Base-by-base conservation (phyloP, 2,329 filamentous ascomycete genomes). In the Biscogniauxia sp. region DNA sequence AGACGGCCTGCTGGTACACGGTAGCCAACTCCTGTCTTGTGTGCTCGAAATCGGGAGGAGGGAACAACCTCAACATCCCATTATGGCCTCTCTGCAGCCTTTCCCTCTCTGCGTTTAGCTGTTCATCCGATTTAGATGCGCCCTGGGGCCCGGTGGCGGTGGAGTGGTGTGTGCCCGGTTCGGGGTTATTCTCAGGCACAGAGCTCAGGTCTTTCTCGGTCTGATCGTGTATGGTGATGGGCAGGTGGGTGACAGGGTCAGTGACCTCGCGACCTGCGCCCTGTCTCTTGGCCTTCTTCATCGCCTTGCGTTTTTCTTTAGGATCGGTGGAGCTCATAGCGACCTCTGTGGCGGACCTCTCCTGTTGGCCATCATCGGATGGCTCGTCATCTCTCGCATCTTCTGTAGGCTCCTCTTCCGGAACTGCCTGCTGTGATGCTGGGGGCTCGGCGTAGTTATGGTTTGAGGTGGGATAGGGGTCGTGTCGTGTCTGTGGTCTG, bases 211-310 rank as follows among this genome's bases (percentile, higher is more conserved):
- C 86, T 49, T 85, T 82, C 26, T 82, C 79, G 0, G 88, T 90
- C 67, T 87, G 87, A 69, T 91, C 89, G 69, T 89, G 86, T 41
- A 91, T 88, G 41, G 76, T 78, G 54, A 91, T 81, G 1, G 88
- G 88, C 2, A 91, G 78, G 73, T 91, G 89, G 1, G 89, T 92
- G 49, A 91, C 82, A 0, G 88, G 88, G 68, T 92, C 89, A 1
- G 88, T 91, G 53, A 91, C 88, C 70, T 89, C 81, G 61, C 82
- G 77, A n/a, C 81, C 79, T n/a, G 77, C 79, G 51, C 77, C 76
- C 55, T 80, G 77, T 53, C 74, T 72, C 55, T 76, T 77, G 11
- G 68, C 73, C 60, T 78, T 79, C 66, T 82, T 81, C 70, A 80
- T 78, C 7, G 76, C 74, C 59, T 82, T 83, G 23, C 80, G 77